Percentiles rank a stretch among this genome's conserved stretches.
Evolutionary conservation across 176 grass and related monocot genomes (phyloP).

Genomic region (Canna indica): DNA sequence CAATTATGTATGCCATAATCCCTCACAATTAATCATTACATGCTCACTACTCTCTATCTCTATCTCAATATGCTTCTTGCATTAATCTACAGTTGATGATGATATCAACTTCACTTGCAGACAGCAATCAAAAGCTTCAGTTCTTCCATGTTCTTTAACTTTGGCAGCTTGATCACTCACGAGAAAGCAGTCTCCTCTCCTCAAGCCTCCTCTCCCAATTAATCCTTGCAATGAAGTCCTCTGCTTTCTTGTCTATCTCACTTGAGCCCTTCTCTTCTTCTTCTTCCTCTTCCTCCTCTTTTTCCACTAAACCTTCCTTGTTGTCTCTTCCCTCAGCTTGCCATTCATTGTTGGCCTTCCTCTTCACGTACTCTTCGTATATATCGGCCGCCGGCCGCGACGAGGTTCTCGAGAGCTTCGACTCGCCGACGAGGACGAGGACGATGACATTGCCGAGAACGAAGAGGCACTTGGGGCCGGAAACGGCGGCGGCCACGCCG

Average conservation of each 20-base stretch:
- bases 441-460: constrained; percentile 2
- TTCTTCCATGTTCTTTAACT: too few relatives aligned
- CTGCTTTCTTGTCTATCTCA: constrained; percentile 1
- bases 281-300: neutral
- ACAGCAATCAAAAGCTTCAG: too few relatives aligned
- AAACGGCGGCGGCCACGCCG: neutral
- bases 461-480: neutral
- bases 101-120: too few relatives aligned
- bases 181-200: neutral
- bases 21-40: too few relatives aligned
- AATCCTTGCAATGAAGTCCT: constrained; percentile 9
- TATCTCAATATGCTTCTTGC: too few relatives aligned
- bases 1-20: too few relatives aligned
- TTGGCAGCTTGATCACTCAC: neutral
- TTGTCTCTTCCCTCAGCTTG: neutral
- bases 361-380: constrained; percentile 7
- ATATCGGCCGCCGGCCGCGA: neutral
- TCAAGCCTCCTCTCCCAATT: constrained; percentile 9
- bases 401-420: neutral
- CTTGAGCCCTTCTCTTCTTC: neutral
- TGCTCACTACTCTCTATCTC: too few relatives aligned
- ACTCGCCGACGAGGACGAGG: constrained; percentile 6
- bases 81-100: too few relatives aligned
- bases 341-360: neutral
- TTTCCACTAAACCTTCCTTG: neutral